These are phyloP conservation scores for Fomitopsis palustris DNA, from an alignment of 1,284 basidiomycete genomes.

Conservation along the genomic window DNA sequence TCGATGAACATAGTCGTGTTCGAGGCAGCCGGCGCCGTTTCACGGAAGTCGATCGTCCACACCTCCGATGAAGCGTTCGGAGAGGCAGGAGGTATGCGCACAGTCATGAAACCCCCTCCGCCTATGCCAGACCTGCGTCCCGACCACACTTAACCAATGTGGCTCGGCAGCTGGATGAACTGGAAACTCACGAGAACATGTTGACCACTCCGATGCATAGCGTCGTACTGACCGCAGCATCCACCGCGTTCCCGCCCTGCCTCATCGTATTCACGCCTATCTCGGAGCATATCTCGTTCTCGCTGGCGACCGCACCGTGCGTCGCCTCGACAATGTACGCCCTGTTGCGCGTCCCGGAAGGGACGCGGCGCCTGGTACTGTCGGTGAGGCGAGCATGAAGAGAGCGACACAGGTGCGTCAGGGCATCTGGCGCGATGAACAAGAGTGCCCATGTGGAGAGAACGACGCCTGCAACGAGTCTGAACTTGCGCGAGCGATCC, in stretches of 20 bases:
- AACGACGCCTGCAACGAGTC: neutral
- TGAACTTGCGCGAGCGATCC: neutral
- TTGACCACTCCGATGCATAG: slow-evolving; percentile 87
- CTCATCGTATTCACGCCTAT: slow-evolving; percentile 77
- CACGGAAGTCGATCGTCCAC: slow-evolving; percentile 85
- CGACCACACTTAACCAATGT: neutral
- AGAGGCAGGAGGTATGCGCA: slow-evolving; percentile 65
- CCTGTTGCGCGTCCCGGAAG: slow-evolving; percentile 47
- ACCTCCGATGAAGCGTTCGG: slow-evolving; percentile 51
- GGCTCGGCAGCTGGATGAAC: neutral
- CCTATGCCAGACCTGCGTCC: slow-evolving; percentile 73
- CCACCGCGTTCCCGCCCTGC: slow-evolving; percentile 88
- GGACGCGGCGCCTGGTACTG: slow-evolving; percentile 13
- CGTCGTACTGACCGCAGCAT: slow-evolving; percentile 79
- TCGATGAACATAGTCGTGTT: slow-evolving; percentile 74
- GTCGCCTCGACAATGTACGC: slow-evolving; percentile 71
- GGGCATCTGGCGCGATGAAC: neutral
- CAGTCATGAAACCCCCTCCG: slow-evolving; percentile 90
- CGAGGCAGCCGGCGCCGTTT: slow-evolving; percentile 74
- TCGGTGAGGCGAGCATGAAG: neutral
- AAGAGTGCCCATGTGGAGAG: neutral
- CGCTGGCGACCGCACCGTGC: slow-evolving; percentile 83
- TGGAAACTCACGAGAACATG: slow-evolving; percentile 72
- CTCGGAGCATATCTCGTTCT: slow-evolving; percentile 81
- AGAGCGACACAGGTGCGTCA: neutral